Evolutionary conservation across 345 rosid species (phyloP).

Genomic region (rapeseed (Brassica napus)): Da-Ae NC_063442.1:43551501-43552000

Average conservation of each 20-base stretch:
- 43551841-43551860: not conserved
- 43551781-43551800: conserved; percentile 6
- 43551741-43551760: not conserved
- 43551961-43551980: not conserved
- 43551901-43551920: not conserved
- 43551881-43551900: not conserved
- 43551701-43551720: conserved; percentile 22
- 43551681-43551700: conserved; percentile 8
- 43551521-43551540: conserved; percentile 6
- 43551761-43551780: conserved; percentile 20
- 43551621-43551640: conserved; percentile 20
- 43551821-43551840: not conserved
- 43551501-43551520: not conserved
- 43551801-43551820: not conserved
- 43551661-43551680: conserved; percentile 30
- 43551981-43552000: not conserved
- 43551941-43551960: not conserved
- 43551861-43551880: conserved; percentile 19
- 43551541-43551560: conserved; percentile 8
- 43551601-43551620: not conserved
- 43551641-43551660: conserved; percentile 19
- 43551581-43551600: not conserved
- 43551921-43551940: not conserved
- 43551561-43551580: conserved; percentile 38
- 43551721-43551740: not conserved